Percentiles rank a stretch among this genome's conserved stretches.
phyloP scores from a whole-genome alignment of 2,329 filamentous ascomycete genomes.

The Neofusicoccum sp. region DNA sequence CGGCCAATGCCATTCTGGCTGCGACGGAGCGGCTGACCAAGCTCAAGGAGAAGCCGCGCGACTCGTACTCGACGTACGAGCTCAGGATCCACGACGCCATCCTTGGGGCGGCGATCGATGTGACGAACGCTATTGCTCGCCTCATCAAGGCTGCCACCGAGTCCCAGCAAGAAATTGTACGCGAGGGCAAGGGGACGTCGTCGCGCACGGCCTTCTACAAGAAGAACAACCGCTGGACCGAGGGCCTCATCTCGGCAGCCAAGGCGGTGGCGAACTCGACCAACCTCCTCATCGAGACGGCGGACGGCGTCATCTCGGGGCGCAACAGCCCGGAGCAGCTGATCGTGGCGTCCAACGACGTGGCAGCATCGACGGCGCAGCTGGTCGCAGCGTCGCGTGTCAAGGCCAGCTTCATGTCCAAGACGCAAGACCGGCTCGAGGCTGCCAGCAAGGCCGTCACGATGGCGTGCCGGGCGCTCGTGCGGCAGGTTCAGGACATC shows the following conservation, averaged over 20 bases:
- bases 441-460: conserved; percentile 91
- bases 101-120: conserved; percentile 86
- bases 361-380: conserved; percentile 93
- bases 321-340: conserved; percentile 95
- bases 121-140: conserved; percentile 90
- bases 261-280: conserved; percentile 94
- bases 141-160: conserved; percentile 93
- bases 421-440: conserved; percentile 91
- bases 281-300: conserved; percentile 96
- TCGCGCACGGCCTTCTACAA: conserved; percentile 97
- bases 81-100: conserved; percentile 95
- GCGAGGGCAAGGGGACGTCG: conserved; percentile 83
- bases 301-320: conserved; percentile 88
- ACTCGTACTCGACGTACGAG: conserved; percentile 94
- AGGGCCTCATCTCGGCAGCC: conserved; percentile 93
- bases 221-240: conserved; percentile 99
- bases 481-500: conserved; percentile 91
- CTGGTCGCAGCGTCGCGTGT: conserved; percentile 93
- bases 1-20: conserved; percentile 91
- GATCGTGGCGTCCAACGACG: conserved; percentile 96
- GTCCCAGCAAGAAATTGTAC: conserved; percentile 95
- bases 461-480: conserved; percentile 80
- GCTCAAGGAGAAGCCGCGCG: conserved; percentile 93
- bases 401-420: conserved; percentile 97
- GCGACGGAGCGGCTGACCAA: conserved; percentile 87